Base-by-base conservation (phyloP, 441 rosid species). In the Brassica hybrid region DNA sequence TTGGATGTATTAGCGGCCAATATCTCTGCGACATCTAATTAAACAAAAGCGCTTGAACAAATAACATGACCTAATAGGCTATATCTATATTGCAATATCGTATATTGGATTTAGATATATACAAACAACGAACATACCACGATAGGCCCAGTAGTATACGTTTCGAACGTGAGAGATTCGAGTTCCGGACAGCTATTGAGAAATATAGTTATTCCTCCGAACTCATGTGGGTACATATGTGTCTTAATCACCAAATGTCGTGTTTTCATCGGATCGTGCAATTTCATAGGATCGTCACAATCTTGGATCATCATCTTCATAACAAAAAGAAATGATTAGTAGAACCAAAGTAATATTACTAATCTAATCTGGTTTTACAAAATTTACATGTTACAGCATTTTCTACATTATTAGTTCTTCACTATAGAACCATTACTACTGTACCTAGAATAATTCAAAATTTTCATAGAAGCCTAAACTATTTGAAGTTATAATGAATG, bases 221-320 rank as follows among this genome's bases (percentile, higher is more conserved):
- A 73, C 52, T 73, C 69, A 19, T 64, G 16, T 25, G 45, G 1
- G 19, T 61, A 43, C 76, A 72, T 3, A 5, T 48, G 64, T 48
- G 60, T 72, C 59, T 50, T 72, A 68, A 72, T 72, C 62, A 72
- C 76, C 68, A 72, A 50, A 30, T 72, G 62, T 63, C 25, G 5
- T 32, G 34, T 73, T 21, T 73, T 14, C 76, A 73, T 12, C 7
- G 23, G 63, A 7, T 34, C 63, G 34, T 30, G 34, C 34, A 30
- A 30, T 9, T 19, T 25, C 66, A 18, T 48, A 18, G 52, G 70
- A 19, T 73, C 38, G 14, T 52, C 38, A 64, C 52, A 64, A 13
- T 73, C 14, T 64, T 73, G 62, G 21, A 73, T 63, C 54, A n/a
- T n/a, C n/a, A 73, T 73, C 76, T 63, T 18, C n/a, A 3, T 70